These are phyloP conservation scores for Bretschneidera sinensis DNA, from an alignment of 345 rosid genomes.

Conservation along the genomic window DNA sequence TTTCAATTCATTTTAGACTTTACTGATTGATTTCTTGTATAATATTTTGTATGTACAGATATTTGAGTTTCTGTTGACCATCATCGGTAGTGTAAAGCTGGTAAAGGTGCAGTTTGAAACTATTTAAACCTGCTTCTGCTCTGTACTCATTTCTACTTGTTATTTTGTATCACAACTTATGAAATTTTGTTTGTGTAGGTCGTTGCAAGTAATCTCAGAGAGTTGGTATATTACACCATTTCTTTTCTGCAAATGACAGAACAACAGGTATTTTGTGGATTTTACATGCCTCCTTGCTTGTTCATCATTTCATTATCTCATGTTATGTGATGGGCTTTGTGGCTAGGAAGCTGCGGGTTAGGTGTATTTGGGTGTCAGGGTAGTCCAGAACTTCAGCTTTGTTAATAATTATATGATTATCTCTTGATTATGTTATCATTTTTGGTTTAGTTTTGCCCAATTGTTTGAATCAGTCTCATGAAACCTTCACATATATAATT, in stretches of 20 bases:
- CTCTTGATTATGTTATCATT: not conserved
- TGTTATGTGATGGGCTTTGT: not conserved
- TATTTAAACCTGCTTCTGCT: not conserved
- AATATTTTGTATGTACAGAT: conserved; percentile 44
- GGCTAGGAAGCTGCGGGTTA: no score
- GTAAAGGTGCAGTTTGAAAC: conserved; percentile 52
- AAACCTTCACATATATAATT: not conserved
- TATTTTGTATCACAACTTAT: conserved; percentile 5
- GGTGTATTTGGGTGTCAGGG: no score
- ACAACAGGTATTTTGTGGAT: conserved; percentile 54
- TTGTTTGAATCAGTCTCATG: not conserved
- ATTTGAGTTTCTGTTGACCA: conserved; percentile 80
- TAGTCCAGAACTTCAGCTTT: no score
- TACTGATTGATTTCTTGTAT: conserved; percentile 20
- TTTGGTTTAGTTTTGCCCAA: not conserved
- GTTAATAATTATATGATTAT: no score
- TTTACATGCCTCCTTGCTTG: not conserved
- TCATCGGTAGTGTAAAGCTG: conserved; percentile 62
- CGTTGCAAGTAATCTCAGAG: conserved; percentile 46
- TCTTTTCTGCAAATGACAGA: conserved; percentile 89
- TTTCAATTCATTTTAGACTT: conserved; percentile 4
- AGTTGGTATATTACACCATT: conserved; percentile 72
- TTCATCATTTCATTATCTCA: no score
- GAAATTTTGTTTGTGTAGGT: conserved; percentile 39
- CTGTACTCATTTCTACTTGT: not conserved